A percentile compares a stretch with the other conserved stretches of the same genome.
phyloP scores from a whole-genome alignment of 2,329 filamentous ascomycete species.

The Claviceps maximensis region DNA sequence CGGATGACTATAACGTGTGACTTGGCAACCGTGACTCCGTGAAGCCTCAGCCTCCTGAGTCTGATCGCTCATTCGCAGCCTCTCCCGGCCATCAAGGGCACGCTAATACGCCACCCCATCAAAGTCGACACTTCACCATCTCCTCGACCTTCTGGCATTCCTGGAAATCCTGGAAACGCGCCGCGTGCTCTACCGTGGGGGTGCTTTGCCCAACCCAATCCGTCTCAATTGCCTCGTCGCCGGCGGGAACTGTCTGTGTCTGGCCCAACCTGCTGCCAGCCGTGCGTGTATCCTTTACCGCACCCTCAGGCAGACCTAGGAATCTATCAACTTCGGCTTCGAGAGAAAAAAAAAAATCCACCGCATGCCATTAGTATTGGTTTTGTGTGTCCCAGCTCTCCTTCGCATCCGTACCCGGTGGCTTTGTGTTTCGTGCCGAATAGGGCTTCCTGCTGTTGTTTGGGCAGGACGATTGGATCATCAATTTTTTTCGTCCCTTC shows the following conservation, averaged over 20 bases:
- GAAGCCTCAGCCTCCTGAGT: constrained; percentile 2
- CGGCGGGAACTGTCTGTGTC: neutral
- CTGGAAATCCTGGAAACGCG: no score
- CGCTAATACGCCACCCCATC: constrained; percentile 8
- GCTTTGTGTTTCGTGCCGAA: neutral
- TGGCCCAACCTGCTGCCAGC: neutral
- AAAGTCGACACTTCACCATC: neutral
- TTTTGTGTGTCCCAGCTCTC: neutral
- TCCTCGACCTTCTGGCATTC: neutral
- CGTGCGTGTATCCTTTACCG: neutral
- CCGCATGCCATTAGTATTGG: neutral
- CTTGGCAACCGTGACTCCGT: constrained; percentile 5
- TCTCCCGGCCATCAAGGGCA: constrained; percentile 6
- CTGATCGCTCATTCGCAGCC: constrained; percentile 7
- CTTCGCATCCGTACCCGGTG: neutral
- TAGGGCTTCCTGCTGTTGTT: neutral
- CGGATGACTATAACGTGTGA: constrained; percentile 6
- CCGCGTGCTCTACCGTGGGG: neutral
- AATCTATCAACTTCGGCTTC: neutral
- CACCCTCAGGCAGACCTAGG: neutral
- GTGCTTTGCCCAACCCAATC: neutral
- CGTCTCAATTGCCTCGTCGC: neutral
- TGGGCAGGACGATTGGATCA: neutral
- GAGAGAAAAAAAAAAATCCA: neutral
- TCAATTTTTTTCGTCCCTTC: neutral